Conservation (phyloP, 202 grass and related monocot genomes). For the Schoenoplectus tabernaemontani region DNA sequence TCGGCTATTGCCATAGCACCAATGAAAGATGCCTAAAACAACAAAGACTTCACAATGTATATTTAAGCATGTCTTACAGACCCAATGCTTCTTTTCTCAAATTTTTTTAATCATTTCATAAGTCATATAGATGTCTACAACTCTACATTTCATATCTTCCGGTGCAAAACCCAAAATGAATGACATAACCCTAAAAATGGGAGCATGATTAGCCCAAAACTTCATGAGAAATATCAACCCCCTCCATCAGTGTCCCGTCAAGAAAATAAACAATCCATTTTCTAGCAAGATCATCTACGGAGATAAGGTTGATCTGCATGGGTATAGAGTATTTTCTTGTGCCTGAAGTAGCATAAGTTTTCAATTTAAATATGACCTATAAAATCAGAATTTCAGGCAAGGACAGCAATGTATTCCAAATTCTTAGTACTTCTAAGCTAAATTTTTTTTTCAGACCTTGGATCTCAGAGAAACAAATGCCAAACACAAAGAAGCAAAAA, state of each 20-base stretch:
- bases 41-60: neutral
- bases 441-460: neutral
- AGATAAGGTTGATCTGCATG: neutral
- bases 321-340: neutral
- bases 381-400: neutral
- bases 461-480: neutral
- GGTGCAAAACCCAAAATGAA: neutral
- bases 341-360: neutral
- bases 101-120: neutral
- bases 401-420: neutral
- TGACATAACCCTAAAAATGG: neutral
- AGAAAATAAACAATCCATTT: neutral
- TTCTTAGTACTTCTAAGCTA: neutral
- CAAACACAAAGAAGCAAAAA: neutral
- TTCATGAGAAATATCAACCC: neutral
- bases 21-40: conserved; percentile 56
- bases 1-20: conserved; percentile 73
- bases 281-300: neutral
- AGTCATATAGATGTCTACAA: neutral
- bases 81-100: neutral
- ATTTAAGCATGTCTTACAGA: neutral
- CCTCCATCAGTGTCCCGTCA: neutral
- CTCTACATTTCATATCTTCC: neutral
- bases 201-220: neutral
- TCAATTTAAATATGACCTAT: neutral